Conservation (phyloP, 1,284 basidiomycete genomes). For the Volvariella volvacea region DNA sequence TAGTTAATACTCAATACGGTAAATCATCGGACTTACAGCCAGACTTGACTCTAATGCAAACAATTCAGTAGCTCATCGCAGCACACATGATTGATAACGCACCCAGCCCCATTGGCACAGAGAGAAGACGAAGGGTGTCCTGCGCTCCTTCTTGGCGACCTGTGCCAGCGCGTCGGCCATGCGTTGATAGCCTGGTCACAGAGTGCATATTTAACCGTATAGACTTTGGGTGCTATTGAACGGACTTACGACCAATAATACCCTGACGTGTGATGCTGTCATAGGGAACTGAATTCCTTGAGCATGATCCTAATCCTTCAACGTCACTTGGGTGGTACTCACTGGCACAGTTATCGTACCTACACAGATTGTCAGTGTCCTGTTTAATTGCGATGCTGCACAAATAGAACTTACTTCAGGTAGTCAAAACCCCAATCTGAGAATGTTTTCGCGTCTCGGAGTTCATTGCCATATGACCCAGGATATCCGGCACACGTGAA, state of each 20-base stretch:
- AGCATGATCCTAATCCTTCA: background rate
- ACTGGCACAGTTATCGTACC: conserved; percentile 48
- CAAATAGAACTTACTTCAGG: conserved; percentile 31
- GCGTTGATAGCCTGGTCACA: conserved; percentile 33
- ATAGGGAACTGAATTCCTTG: conserved; percentile 33
- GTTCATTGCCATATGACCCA: conserved; percentile 44
- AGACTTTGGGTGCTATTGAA: background rate
- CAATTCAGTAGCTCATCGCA: background rate
- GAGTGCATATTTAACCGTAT: background rate
- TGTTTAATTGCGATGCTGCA: background rate
- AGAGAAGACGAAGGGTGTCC: conserved; percentile 39
- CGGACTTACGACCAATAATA: conserved; percentile 39
- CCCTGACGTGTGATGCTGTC: conserved; percentile 38
- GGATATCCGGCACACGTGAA: conserved; percentile 45
- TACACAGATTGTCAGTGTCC: conserved; percentile 11
- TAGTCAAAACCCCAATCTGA: conserved; percentile 48
- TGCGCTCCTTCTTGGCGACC: conserved; percentile 29
- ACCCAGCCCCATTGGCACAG: conserved; percentile 49
- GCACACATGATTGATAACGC: conserved; percentile 10
- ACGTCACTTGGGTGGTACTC: conserved; percentile 6
- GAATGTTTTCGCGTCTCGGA: conserved; percentile 35
- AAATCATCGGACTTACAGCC: conserved; percentile 25
- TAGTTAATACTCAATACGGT: background rate
- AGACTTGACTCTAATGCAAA: conserved; percentile 30
- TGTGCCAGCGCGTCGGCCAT: conserved; percentile 41